phyloP scores from a whole-genome alignment of 345 rosid genomes.

The Salix arbutifolia region DNA sequence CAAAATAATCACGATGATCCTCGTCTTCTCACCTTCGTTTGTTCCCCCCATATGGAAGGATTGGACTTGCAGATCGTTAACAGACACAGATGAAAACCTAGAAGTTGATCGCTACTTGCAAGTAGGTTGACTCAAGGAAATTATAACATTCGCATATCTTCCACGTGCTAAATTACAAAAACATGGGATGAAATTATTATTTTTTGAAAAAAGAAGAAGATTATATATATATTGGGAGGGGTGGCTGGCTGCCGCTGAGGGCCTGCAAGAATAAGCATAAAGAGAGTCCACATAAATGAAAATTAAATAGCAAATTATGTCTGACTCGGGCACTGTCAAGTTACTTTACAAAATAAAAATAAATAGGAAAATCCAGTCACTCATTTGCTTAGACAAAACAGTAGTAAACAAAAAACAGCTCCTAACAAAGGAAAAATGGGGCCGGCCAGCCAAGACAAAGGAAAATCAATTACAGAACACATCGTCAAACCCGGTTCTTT shows the following conservation, averaged over 20 bases:
- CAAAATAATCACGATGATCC: no score
- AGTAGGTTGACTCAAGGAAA: not conserved
- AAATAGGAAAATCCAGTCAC: not conserved
- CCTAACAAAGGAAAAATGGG: conserved; percentile 14
- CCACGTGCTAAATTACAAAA: not conserved
- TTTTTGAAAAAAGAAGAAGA: no score
- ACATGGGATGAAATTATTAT: no score
- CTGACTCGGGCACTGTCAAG: not conserved
- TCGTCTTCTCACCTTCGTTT: no score
- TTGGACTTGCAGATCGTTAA: not conserved
- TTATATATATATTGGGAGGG: no score
- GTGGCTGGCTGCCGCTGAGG: no score
- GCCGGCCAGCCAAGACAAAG: conserved; percentile 1
- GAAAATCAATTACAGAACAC: not conserved
- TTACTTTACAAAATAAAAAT: not conserved
- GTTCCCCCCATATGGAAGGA: not conserved
- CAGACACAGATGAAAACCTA: not conserved
- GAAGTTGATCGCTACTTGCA: not conserved
- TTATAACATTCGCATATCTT: not conserved
- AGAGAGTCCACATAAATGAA: not conserved
- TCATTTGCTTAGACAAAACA: not conserved
- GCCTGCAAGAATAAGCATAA: no score
- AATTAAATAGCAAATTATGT: not conserved
- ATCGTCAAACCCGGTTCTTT: not conserved
- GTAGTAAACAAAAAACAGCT: not conserved